Evolutionary conservation across 331 rosid genomes (phyloP).

Genomic region (Phaseolus coccineus): DNA sequence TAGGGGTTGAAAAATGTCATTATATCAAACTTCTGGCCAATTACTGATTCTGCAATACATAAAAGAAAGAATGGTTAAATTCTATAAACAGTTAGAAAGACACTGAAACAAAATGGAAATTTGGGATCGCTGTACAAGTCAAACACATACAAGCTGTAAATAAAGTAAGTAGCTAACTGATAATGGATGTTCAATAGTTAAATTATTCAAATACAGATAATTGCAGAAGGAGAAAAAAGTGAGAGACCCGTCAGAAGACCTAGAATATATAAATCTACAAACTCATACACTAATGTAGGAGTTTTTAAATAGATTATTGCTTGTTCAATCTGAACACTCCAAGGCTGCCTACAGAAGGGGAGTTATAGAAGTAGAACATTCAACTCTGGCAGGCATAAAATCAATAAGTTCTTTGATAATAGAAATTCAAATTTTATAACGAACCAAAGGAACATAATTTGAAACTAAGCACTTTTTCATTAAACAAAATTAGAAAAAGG

Average conservation of each 20-base stretch:
- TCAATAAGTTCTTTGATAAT: background rate
- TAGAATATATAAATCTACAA: conserved; percentile 22
- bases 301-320: conserved; percentile 19
- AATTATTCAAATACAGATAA: conserved; percentile 39
- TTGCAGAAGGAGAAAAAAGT: conserved; percentile 18
- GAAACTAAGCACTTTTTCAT: background rate
- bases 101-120: conserved; percentile 27
- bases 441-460: conserved; percentile 18
- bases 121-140: conserved; percentile 29
- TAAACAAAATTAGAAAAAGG: background rate
- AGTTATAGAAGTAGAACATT: background rate
- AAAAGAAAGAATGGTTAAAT: conserved; percentile 37
- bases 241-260: conserved; percentile 31
- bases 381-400: conserved; percentile 1
- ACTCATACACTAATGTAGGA: background rate
- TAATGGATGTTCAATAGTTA: conserved; percentile 11
- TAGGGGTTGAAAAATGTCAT: conserved; percentile 48
- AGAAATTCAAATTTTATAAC: background rate
- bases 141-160: conserved; percentile 27
- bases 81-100: conserved; percentile 35
- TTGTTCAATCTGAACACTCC: conserved; percentile 3
- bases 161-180: conserved; percentile 31
- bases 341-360: background rate
- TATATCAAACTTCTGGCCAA: conserved; percentile 47
- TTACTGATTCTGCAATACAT: conserved; percentile 45